Evolutionary conservation across 768 basidiomycete species (phyloP).

Genomic region (Macrolepiota dolichaula): DNA sequence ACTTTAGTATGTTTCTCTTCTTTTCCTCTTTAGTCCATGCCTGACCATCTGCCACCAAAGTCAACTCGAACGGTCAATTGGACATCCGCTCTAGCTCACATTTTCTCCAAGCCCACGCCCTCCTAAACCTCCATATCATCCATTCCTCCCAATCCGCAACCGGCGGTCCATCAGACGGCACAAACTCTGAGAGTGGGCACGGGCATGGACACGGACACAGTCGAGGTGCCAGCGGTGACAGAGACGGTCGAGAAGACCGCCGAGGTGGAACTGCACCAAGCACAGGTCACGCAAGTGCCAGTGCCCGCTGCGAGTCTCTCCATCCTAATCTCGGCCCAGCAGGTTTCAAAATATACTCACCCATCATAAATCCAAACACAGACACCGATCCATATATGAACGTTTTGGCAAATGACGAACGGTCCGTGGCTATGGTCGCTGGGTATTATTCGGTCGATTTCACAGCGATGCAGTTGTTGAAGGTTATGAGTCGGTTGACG

Average conservation of each 20-base stretch:
- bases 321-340: constrained; percentile 59
- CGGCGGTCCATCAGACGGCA: constrained; percentile 23
- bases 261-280: constrained; percentile 22
- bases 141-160: constrained; percentile 67
- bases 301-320: constrained; percentile 41
- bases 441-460: constrained; percentile 64
- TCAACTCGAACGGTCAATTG: constrained; percentile 70
- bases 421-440: constrained; percentile 29
- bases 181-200: constrained; percentile 14
- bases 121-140: constrained; percentile 84
- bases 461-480: constrained; percentile 73
- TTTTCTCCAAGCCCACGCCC: constrained; percentile 81
- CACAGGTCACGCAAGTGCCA: constrained; percentile 29
- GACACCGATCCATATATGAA: constrained; percentile 21
- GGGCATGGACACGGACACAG: constrained; percentile 4
- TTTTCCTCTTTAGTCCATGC: background rate
- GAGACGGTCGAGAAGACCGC: constrained; percentile 1
- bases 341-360: constrained; percentile 59
- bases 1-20: constrained; percentile 49
- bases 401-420: constrained; percentile 21
- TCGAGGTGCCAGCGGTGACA: constrained; percentile 5
- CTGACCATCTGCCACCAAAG: constrained; percentile 30
- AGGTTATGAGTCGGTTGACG: constrained; percentile 77
- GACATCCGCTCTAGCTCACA: constrained; percentile 53
- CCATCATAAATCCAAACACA: constrained; percentile 29